phyloP scores from a whole-genome alignment of 2,329 filamentous ascomycete species.

The Aspergillus viridinutans region DNA sequence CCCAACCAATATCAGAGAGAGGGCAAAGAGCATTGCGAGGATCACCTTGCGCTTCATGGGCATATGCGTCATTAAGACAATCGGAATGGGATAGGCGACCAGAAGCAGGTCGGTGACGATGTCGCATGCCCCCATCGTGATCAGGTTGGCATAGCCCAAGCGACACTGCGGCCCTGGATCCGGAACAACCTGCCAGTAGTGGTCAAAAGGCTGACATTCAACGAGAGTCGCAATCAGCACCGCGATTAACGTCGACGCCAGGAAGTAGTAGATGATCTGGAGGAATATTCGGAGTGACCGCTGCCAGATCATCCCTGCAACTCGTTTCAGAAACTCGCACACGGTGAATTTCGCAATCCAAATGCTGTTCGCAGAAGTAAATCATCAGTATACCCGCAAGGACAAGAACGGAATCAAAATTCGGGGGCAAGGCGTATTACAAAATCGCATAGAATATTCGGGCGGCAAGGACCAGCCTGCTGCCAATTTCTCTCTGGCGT shows the following conservation, averaged over 20 bases:
- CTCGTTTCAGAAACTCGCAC: slow-evolving; percentile 82
- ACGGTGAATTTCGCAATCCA: slow-evolving; percentile 91
- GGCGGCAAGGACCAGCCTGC: slow-evolving; percentile 73
- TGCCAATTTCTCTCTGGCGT: slow-evolving; percentile 64
- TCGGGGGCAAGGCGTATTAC: slow-evolving; percentile 49
- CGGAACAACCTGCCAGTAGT: slow-evolving; percentile 78
- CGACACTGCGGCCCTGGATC: slow-evolving; percentile 83
- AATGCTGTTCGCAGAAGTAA: slow-evolving; percentile 52
- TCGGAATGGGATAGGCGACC: slow-evolving; percentile 81
- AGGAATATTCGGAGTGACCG: slow-evolving; percentile 69
- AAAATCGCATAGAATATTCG: slow-evolving; percentile 85
- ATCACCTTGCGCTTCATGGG: slow-evolving; percentile 71
- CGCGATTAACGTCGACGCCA: slow-evolving; percentile 72
- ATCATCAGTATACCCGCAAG: slow-evolving; percentile 13
- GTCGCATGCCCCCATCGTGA: slow-evolving; percentile 87
- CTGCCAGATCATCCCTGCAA: slow-evolving; percentile 79
- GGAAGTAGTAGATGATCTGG: slow-evolving; percentile 67
- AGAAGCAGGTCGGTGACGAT: slow-evolving; percentile 84
- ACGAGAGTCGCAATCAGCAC: slow-evolving; percentile 75
- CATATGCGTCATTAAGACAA: slow-evolving; percentile 78
- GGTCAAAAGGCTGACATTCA: slow-evolving; percentile 73
- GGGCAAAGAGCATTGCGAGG: slow-evolving; percentile 73
- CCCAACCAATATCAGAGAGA: slow-evolving; percentile 74
- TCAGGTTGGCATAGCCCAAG: slow-evolving; percentile 77
- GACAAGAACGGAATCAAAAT: background rate